Evolutionary conservation across 2,329 filamentous ascomycete genomes (phyloP), one percentile per base, ranked within the genome.

Genomic region (Pestalotiopsis sp.): DNA sequence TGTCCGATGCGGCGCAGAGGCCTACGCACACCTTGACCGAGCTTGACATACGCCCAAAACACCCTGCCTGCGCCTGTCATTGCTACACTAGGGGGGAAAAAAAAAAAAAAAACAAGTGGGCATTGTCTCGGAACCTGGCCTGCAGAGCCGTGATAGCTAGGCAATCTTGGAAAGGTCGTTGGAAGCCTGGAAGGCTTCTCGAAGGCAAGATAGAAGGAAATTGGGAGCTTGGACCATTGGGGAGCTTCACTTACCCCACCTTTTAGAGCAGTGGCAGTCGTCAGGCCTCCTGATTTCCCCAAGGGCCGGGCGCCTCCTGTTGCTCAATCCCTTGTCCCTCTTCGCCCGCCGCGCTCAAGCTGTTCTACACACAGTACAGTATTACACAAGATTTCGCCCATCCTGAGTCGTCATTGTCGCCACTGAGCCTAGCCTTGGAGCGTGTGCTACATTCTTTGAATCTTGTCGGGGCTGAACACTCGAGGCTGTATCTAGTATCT

Each of bases 131-230:
- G 44, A 20, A 52, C 56, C 56, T 17, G 56, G 56, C 22, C 56
- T 58, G 56, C 56, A 26, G 11, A 52, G 44, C 44, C 44, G 44
- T 52, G 44, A 52, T 52, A 52, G 17, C 44, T 52, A 52, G 56
- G 56, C 56, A 30, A 58, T 58, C 56, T 58, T 26, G 22, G 56
- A 58, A 63, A 48, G 39, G 39, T 44, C 39, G 60, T 35, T n/a
- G 60, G 24, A 63, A 63, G 20, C 38, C 13, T 59, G 22, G 64
- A 66, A 66, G 35, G 14, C 22, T 66, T 66, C 64, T 55, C 57
- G 64, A 66, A 66, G 64, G 52, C 55, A 17, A 5, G 14, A 40
- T 35, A 55, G 64, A 66, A 66, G 64, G 63, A 39, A 61, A 66
- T 52, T 52, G 44, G 44, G 44, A 52, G 64, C 64, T 55, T 44